Evolutionary conservation across 2,329 filamentous ascomycete genomes (phyloP), one percentile per base, ranked within the genome.

Genomic region (Aspergillus aculeatinus): DNA sequence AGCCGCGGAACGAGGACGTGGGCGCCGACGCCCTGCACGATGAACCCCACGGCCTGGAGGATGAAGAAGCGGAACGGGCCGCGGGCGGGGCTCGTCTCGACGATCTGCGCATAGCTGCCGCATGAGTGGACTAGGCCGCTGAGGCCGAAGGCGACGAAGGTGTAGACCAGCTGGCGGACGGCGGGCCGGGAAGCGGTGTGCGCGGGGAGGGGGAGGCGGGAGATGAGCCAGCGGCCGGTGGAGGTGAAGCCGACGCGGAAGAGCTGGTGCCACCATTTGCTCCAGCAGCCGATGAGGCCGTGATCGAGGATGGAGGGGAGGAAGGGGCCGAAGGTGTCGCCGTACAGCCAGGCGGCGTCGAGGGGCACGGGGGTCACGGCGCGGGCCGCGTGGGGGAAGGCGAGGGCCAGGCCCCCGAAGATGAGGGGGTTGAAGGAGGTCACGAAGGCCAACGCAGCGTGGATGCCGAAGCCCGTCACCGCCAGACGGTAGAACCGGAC

Each of bases 231-330:
- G 52, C 65, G 80, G 72, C 19, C 81, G 25, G 65, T 73, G 25
- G 63, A 69, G 75, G 47, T 62, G 56, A 62, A 72, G 65, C 85
- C 86, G 58, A 87, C 83, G 0, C 92, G 89, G 77, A 96, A 96
- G 2, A 89, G 88, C 76, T 97, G 93, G 74, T 98, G 94, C 94
- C 94, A 97, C 83, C 87, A 94, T 23, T 81, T 82, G 49, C 90
- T 88, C 94, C 94, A 98, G 76, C 89, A 89, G 0, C 92, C 93
- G 0, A 85, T 82, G 2, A 97, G 80, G 0, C 94, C 93, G 60
- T 85, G 81, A 62, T 92, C 85, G 11, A 77, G 58, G 5, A 77
- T 58, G 0, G 73, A 65, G 19, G 60, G 50, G 31, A 73, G 44
- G 63, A 82, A 81, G 2, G 77, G 70, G 0, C 86, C 86, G 75